Evolutionary conservation across 225 moss, liverwort and hornwort genomes (phyloP).

Genomic region (Sphagnum tenellum): DNA sequence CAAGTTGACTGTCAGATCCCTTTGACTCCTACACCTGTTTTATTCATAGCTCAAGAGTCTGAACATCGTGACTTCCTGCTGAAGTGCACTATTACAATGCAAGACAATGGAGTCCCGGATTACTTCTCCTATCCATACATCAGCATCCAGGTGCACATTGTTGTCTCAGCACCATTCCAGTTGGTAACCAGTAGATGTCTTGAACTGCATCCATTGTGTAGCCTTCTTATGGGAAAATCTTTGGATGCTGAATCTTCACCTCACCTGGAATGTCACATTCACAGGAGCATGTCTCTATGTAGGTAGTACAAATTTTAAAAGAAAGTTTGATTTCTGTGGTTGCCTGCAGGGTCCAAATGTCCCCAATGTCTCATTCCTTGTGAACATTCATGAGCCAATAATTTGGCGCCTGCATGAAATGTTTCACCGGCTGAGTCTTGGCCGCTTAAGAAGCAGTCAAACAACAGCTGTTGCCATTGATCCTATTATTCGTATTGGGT

Average conservation of each 20-base stretch:
- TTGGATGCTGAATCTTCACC: neutral
- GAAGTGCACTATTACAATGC: conserved; percentile 78
- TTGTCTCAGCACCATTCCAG: neutral
- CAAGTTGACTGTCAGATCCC: conserved; percentile 92
- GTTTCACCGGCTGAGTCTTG: conserved; percentile 66
- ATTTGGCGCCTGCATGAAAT: conserved; percentile 98
- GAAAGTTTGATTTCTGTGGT: neutral
- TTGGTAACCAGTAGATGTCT: neutral
- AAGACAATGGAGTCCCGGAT: conserved; percentile 72
- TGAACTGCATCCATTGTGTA: no score
- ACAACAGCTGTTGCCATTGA: conserved; percentile 95
- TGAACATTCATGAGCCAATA: conserved; percentile 89
- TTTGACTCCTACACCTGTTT: conserved; percentile 84
- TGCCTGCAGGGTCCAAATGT: conserved; percentile 68
- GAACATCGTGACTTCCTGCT: conserved; percentile 66
- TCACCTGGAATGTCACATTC: neutral
- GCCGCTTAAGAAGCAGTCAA: conserved; percentile 77
- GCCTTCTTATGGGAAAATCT: neutral
- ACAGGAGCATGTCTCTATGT: no score
- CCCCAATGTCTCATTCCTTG: conserved; percentile 64
- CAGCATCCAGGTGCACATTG: conserved; percentile 65
- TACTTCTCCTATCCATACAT: conserved; percentile 77
- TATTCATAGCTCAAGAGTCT: conserved; percentile 83
- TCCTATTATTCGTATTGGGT: conserved; percentile 89
- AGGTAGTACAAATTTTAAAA: neutral